These are phyloP conservation scores for Meyerozyma carpophila DNA, from an alignment of 1,139 yeast species.

Conservation along the genomic window DNA sequence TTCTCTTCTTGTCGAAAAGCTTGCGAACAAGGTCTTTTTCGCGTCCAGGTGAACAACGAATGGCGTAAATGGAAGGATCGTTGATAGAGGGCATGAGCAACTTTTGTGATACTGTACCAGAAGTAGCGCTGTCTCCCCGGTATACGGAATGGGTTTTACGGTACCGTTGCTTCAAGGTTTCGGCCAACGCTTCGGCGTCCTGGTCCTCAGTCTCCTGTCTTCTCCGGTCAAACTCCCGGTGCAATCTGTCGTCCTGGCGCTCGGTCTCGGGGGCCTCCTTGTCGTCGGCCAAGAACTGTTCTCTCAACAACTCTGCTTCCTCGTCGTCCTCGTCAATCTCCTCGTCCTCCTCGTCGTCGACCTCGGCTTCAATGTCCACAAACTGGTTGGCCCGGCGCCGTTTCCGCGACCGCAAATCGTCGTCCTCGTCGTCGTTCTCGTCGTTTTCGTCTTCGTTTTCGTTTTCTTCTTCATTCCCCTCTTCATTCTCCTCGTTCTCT, in stretches of 20 bases:
- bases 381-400: slow-evolving; percentile 81
- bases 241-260: slow-evolving; percentile 61
- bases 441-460: slow-evolving; percentile 51
- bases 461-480: slow-evolving; percentile 10
- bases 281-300: slow-evolving; percentile 77
- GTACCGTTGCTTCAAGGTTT: slow-evolving; percentile 85
- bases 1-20: slow-evolving; percentile 72
- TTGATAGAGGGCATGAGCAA: slow-evolving; percentile 90
- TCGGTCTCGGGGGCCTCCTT: slow-evolving; percentile 48
- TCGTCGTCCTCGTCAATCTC: slow-evolving; percentile 82
- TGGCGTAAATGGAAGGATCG: slow-evolving; percentile 95
- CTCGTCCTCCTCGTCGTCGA: slow-evolving; percentile 96
- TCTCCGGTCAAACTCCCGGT: slow-evolving; percentile 86
- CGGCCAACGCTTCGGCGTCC: slow-evolving; percentile 93
- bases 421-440: slow-evolving; percentile 51
- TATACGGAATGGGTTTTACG: slow-evolving; percentile 83
- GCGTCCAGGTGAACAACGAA: slow-evolving; percentile 87
- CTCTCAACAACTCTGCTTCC: slow-evolving; percentile 81
- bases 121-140: slow-evolving; percentile 76
- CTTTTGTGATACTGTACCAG: slow-evolving; percentile 83
- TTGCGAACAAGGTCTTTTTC: slow-evolving; percentile 89
- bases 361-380: slow-evolving; percentile 98
- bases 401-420: slow-evolving; percentile 39
- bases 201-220: slow-evolving; percentile 88
- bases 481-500: slow-evolving; percentile 5